Base-by-base conservation (phyloP, 2,329 filamentous ascomycete species). In the Niveomyces coronatus region DNA sequence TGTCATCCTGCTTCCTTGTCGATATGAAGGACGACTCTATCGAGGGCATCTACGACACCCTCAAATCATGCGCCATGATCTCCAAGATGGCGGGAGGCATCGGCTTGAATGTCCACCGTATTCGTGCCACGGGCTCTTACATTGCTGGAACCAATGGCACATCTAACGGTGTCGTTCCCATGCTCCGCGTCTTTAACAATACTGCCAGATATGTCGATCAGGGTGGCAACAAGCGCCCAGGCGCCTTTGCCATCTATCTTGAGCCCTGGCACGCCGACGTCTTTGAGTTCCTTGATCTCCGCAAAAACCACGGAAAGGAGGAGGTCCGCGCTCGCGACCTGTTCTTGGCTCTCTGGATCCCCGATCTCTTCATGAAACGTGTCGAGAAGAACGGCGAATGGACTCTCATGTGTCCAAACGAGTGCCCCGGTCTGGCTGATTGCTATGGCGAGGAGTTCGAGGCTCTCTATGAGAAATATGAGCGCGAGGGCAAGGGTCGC, bases 11-110 rank as follows among this genome's bases (percentile, higher is more conserved):
- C 73, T 98, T 98, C 79, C 74, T 98, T 39, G 86, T 98, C 49
- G 91, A 96, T 63, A 96, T 98, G 82, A 98, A 96, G 72, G 88
- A 94, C 36, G 91, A 98, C 67, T 95, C 88, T 64, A 98, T 98
- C 56, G 91, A 98, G 50, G 91, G 91, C 51, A 98, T 98, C 60
- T 98, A 98, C 56, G 91, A 98, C 58, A 98, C 91, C 14, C 76
- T 98, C 52, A 98, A 98, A 79, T 96, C 86, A 2, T 98, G 91
- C 65, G 91, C 91, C 50, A 89, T 98, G 86, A 98, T 98, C 64
- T 98, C 91, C 57, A 98, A 98, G 77, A 96, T 91, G 67, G 91
- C 91, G 51, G 91, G 91, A 61, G 91, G 91, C 61, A 96, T 98
- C 60, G 91, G 91, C 53, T 73, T 98, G 47, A 96, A 98, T 56